A percentile compares a stretch with the other conserved stretches of the same genome.
These are phyloP conservation scores for Citrus sp. DNA, from an alignment of 345 rosid genomes.

Conservation along the genomic window DNA sequence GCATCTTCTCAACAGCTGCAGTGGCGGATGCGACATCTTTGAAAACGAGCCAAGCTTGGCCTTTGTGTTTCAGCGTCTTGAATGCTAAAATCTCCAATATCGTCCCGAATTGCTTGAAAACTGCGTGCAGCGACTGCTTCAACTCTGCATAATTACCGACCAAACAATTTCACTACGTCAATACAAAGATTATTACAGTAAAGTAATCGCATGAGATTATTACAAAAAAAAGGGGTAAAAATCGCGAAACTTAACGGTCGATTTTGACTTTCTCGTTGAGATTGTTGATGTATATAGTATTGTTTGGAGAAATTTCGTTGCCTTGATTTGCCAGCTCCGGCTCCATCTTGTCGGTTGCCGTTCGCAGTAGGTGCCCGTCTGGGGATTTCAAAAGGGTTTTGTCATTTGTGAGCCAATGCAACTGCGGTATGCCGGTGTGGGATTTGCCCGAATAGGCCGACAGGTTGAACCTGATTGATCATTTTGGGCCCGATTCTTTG, in stretches of 20 bases:
- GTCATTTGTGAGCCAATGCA: neutral
- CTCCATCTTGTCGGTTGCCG: constrained; percentile 32
- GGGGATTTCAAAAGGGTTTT: neutral
- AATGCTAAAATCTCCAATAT: constrained; percentile 86
- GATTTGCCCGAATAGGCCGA: neutral
- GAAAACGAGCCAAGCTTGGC: constrained; percentile 98
- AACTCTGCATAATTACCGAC: constrained; percentile 43
- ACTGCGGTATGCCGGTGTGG: neutral
- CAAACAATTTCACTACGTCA: neutral
- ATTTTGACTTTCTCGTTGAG: constrained; percentile 96
- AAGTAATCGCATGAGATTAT: neutral
- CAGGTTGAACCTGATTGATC: neutral
- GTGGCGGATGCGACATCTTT: constrained; percentile 74
- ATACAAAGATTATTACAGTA: constrained; percentile 36
- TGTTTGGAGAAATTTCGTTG: constrained; percentile 56
- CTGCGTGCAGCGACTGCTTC: constrained; percentile 88
- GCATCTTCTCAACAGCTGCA: constrained; percentile 79
- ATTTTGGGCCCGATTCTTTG: neutral
- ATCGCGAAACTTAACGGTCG: constrained; percentile 45
- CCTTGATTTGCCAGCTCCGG: constrained; percentile 40
- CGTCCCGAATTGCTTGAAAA: constrained; percentile 92
- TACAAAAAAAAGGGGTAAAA: no score
- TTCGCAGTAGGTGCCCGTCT: neutral
- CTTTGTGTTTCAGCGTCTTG: constrained; percentile 96
- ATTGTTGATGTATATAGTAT: constrained; percentile 91